Evolutionary conservation across 2,329 filamentous ascomycete species (phyloP).

Genomic region (Mycosphaerella arachidis): DNA sequence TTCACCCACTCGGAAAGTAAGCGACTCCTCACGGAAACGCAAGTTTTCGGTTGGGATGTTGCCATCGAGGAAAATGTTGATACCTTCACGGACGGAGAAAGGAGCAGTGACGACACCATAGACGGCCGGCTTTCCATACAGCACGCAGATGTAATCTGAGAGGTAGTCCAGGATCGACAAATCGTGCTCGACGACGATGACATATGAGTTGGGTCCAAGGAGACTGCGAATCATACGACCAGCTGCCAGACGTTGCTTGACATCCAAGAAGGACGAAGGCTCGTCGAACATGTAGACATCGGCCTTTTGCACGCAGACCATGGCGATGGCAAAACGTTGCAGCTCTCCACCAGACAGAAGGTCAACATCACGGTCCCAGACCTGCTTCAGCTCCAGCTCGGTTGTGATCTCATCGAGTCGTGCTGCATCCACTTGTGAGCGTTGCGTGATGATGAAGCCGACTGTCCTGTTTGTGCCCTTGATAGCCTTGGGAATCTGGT

Average conservation of each 20-base stretch:
- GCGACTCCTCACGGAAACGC: slow-evolving; percentile 93
- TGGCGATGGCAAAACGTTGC: slow-evolving; percentile 94
- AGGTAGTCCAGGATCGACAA: slow-evolving; percentile 97
- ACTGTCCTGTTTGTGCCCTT: slow-evolving; percentile 73
- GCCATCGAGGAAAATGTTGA: slow-evolving; percentile 98
- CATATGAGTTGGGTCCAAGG: slow-evolving; percentile 82
- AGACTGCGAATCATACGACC: slow-evolving; percentile 89
- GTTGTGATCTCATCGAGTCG: slow-evolving; percentile 70
- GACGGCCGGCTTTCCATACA: slow-evolving; percentile 91
- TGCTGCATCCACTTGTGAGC: slow-evolving; percentile 68
- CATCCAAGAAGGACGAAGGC: slow-evolving; percentile 97
- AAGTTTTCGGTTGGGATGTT: slow-evolving; percentile 98
- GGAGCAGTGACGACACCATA: slow-evolving; percentile 98
- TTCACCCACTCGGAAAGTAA: slow-evolving; percentile 92
- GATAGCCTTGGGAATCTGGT: slow-evolving; percentile 92
- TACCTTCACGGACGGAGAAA: slow-evolving; percentile 93
- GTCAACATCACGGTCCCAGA: slow-evolving; percentile 85
- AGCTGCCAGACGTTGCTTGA: slow-evolving; percentile 94
- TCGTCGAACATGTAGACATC: slow-evolving; percentile 99
- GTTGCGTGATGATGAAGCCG: slow-evolving; percentile 68
- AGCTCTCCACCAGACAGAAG: slow-evolving; percentile 94
- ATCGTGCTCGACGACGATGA: slow-evolving; percentile 99
- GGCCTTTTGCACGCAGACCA: slow-evolving; percentile 90
- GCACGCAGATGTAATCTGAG: slow-evolving; percentile 95
- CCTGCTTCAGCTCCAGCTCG: slow-evolving; percentile 78